Conservation (phyloP, 768 basidiomycete species). For the Cyclocybe cylindracea region DNA sequence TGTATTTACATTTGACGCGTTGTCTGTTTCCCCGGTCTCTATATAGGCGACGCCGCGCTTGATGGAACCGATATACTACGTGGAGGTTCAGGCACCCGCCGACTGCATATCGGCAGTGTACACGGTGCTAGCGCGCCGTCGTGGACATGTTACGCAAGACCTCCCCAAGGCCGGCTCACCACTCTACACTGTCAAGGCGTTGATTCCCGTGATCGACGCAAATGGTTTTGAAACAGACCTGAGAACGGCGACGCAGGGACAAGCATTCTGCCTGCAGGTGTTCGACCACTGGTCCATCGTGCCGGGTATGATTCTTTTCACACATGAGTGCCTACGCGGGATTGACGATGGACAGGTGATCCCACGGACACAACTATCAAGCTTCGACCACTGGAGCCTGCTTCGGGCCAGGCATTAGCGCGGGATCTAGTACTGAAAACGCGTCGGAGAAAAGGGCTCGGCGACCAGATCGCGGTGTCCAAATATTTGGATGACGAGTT, state of each 20-base stretch:
- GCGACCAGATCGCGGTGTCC: conserved; percentile 95
- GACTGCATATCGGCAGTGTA: conserved; percentile 99
- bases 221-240: conserved; percentile 99
- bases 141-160: conserved; percentile 99
- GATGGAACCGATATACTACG: conserved; percentile 98
- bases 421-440: conserved; percentile 96
- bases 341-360: conserved; percentile 62
- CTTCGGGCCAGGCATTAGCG: conserved; percentile 93
- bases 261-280: conserved; percentile 97
- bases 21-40: conserved; percentile 7
- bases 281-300: conserved; percentile 99
- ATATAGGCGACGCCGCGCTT: conserved; percentile 86
- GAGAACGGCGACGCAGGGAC: conserved; percentile 96
- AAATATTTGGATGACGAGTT: conserved; percentile 98
- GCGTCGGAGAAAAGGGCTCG: conserved; percentile 91
- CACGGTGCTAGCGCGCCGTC: conserved; percentile 95
- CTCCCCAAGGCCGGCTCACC: conserved; percentile 98
- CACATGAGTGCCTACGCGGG: conserved; percentile 24
- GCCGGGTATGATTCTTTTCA: conserved; percentile 63
- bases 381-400: conserved; percentile 94
- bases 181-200: conserved; percentile 95
- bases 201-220: conserved; percentile 97
- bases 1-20: conserved; percentile 16
- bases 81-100: conserved; percentile 98
- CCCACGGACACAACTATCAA: conserved; percentile 98